Conservation (phyloP, 345 rosid species). For the Eucalyptus polybractea region DNA sequence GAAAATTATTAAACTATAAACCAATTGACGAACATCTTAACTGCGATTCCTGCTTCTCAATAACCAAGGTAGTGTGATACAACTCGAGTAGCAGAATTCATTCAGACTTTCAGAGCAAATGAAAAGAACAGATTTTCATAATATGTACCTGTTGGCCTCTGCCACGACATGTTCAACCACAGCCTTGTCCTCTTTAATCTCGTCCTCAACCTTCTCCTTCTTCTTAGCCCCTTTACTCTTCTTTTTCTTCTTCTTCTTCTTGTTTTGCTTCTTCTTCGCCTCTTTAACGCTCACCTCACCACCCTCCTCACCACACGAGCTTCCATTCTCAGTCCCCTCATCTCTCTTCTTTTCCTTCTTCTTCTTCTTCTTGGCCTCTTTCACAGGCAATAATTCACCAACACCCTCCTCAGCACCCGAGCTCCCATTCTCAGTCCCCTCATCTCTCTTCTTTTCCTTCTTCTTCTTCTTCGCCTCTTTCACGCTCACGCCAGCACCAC, state of each 20-base stretch:
- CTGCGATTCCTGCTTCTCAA: not conserved
- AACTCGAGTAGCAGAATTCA: not conserved
- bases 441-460: not conserved
- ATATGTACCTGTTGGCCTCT: not conserved
- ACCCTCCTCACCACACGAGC: not conserved
- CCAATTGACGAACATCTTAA: not conserved
- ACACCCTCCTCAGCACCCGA: not conserved
- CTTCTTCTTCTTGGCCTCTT: not conserved
- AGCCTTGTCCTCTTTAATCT: conserved; percentile 4
- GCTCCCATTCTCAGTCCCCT: not conserved
- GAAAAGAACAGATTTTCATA: not conserved
- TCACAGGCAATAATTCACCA: not conserved
- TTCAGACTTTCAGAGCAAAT: not conserved
- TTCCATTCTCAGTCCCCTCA: not conserved
- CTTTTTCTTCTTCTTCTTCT: not conserved
- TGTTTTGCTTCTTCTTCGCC: not conserved
- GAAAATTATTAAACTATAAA: not conserved
- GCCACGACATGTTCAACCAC: not conserved
- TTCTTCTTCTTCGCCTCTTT: not conserved
- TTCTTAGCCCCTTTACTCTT: not conserved
- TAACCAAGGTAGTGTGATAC: not conserved
- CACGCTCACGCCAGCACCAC: not conserved
- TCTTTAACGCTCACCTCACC: not conserved
- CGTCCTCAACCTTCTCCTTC: conserved; percentile 1
- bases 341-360: not conserved